Base-by-base conservation (phyloP, 495 filamentous ascomycete species). In the Lasiosphaeria miniovina region DNA sequence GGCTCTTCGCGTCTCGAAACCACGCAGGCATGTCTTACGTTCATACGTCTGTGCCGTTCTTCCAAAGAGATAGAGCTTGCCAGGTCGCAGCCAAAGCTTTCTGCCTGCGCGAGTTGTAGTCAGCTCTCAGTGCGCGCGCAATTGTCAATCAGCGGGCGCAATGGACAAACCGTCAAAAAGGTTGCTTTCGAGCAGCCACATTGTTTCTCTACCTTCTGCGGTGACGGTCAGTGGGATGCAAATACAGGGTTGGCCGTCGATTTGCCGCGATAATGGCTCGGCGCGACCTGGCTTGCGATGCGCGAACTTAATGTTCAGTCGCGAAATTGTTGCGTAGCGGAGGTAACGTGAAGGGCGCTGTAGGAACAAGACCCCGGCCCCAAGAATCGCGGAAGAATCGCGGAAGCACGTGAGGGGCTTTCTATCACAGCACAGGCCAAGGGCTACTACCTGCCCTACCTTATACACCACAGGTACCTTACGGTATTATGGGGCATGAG, bases 11-110 rank as follows among this genome's bases (percentile, higher is more conserved):
- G 36, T 15, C 11, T 43, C n/a, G 4, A 35, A 46, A 33, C 14
- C 24, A 15, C 1, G 6, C 5, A 46, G 12, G 6, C 12, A n/a
- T 11, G 43, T 48, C 71, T 62, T 74, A 83, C 82, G 66, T 74
- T 84, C 72, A 36, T 77, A 67, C 54, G 24, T 24, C 24, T 24
- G 24, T 24, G 73, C 72, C 62, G 80, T 77, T 54, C 90, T 81
- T 55, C 90, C 90, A 64, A 93, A 89, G 24, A 93, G 83, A 73
- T 91, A 93, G 63, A 80, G 84, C 72, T 89, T 90, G 32, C 90
- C 90, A 3, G 90, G 90, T 35, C 88, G 85, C 61, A 95, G 80
- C 90, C 90, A 95, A 61, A 92, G 78, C 63, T 83, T 83, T 74
- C 86, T 90, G 57, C 85, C 88, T 88, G 62, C 45, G n/a, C 48